These are phyloP conservation scores for Boletus speciosus DNA, from an alignment of 768 basidiomycete genomes.

Conservation along the genomic window DNA sequence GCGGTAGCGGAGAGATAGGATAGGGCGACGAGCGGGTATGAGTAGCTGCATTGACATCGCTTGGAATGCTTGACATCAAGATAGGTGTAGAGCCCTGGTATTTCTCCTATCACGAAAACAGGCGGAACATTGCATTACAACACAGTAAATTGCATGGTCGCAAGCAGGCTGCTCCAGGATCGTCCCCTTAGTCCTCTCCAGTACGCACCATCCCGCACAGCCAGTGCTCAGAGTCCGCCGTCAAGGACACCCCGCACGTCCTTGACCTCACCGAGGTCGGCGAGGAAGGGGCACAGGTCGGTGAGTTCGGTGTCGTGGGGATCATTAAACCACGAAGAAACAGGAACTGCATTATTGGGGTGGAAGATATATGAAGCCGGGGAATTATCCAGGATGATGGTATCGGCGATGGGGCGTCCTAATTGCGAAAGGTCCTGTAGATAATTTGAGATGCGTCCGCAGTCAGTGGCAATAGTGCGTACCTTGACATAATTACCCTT, in stretches of 20 bases:
- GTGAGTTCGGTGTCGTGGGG: constrained; percentile 97
- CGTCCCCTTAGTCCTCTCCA: constrained; percentile 15
- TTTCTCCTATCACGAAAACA: constrained; percentile 31
- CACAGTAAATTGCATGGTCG: constrained; percentile 24
- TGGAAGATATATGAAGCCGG: constrained; percentile 99
- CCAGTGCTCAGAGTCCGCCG: constrained; percentile 59
- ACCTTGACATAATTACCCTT: constrained; percentile 99
- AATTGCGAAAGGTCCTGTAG: constrained; percentile 96
- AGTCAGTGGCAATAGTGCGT: constrained; percentile 12
- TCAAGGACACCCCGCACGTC: constrained; percentile 93
- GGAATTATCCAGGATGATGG: constrained; percentile 98
- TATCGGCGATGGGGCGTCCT: constrained; percentile 88
- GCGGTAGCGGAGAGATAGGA: constrained; percentile 1
- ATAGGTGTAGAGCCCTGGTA: constrained; percentile 23
- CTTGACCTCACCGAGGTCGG: constrained; percentile 78
- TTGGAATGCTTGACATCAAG: constrained; percentile 13
- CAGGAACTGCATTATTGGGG: constrained; percentile 97
- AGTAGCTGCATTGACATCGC: neutral
- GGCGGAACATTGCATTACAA: constrained; percentile 26
- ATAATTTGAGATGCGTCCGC: constrained; percentile 1
- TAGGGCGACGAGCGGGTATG: neutral
- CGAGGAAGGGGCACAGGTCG: constrained; percentile 90
- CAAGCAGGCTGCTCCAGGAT: constrained; percentile 18
- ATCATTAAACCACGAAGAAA: constrained; percentile 99
- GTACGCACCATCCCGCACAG: constrained; percentile 17